Conservation (phyloP, 2,329 filamentous ascomycete species). For the Xylariaceae sp. region DNA sequence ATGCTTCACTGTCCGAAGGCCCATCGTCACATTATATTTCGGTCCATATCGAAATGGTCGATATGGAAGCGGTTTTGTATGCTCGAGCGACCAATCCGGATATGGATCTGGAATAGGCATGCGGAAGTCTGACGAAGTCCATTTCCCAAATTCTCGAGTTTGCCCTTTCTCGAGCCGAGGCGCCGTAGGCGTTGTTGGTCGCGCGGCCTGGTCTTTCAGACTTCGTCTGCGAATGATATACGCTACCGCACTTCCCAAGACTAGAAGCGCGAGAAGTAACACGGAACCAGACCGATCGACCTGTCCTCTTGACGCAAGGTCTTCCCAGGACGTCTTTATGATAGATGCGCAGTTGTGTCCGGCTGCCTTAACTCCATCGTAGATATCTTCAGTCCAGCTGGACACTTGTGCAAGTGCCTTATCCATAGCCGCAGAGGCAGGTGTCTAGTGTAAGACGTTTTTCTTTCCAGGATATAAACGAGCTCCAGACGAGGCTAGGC, state of each 20-base stretch:
- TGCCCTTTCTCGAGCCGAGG: constrained; percentile 38
- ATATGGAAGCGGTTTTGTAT: constrained; percentile 78
- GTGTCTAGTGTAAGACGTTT: neutral
- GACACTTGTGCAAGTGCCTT: constrained; percentile 19
- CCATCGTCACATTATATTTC: constrained; percentile 79
- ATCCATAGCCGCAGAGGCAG: constrained; percentile 13
- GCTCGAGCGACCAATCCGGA: constrained; percentile 70
- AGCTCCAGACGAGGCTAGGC: neutral
- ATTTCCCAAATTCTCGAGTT: constrained; percentile 38
- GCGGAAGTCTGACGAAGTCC: constrained; percentile 39
- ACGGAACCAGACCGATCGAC: constrained; percentile 19
- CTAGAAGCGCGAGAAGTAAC: constrained; percentile 27
- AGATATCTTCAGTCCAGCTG: constrained; percentile 23
- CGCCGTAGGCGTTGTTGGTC: constrained; percentile 35
- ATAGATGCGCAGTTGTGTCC: constrained; percentile 22
- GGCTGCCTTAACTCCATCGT: constrained; percentile 20
- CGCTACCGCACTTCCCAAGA: constrained; percentile 25
- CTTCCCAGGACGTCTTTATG: constrained; percentile 30
- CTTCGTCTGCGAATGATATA: constrained; percentile 31
- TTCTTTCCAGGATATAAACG: neutral
- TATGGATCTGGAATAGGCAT: constrained; percentile 56
- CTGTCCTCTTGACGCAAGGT: constrained; percentile 3
- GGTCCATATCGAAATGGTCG: constrained; percentile 80
- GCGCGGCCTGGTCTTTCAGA: constrained; percentile 9
- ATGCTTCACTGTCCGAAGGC: constrained; percentile 71